Conservation (phyloP, 176 grass and related monocot genomes). For the Hordeum vulgare region MorexV3_pseudomolecules_assembly NC_058520.1:586112574-586113073, state of each 20-base stretch:
- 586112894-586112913: background rate
- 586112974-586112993: background rate
- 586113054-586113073: constrained; percentile 62
- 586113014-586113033: constrained; percentile 65
- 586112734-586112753: background rate
- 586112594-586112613: constrained; percentile 51
- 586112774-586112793: background rate
- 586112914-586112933: background rate
- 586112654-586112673: constrained; percentile 30
- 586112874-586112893: background rate
- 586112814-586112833: background rate
- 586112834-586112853: background rate
- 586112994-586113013: background rate
- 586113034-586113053: constrained; percentile 52
- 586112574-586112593: background rate
- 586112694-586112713: constrained; percentile 53
- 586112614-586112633: constrained; percentile 55
- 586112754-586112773: background rate
- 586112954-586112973: background rate
- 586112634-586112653: constrained; percentile 51
- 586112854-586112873: background rate
- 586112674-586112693: constrained; percentile 55
- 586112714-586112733: constrained; percentile 41
- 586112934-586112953: background rate
- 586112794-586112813: background rate